Percentiles rank a stretch among this genome's conserved stretches.
Evolutionary conservation across 345 rosid genomes (phyloP).

Genomic region (Salix purpurea): DNA sequence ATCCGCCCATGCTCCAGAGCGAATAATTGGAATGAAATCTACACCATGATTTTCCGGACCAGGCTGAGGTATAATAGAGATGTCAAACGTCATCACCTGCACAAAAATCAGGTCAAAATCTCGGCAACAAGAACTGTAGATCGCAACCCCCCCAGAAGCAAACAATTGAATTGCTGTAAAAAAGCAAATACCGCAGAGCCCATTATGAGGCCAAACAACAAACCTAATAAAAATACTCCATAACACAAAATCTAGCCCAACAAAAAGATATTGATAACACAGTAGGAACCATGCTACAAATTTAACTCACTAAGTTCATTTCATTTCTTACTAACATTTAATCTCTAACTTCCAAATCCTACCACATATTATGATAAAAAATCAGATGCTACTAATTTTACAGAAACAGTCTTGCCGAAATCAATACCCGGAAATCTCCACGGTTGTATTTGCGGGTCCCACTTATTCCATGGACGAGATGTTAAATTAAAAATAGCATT

Average conservation of each 20-base stretch:
- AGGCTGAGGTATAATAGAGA: slow-evolving; percentile 38
- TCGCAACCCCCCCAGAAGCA: no score
- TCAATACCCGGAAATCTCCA: background rate
- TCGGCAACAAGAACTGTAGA: background rate
- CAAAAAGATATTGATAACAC: background rate
- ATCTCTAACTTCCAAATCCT: background rate
- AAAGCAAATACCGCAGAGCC: no score
- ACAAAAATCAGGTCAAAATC: slow-evolving; percentile 23
- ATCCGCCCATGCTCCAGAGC: slow-evolving; percentile 86
- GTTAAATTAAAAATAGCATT: no score
- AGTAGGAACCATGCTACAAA: background rate
- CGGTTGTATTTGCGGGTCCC: no score
- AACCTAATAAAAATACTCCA: background rate
- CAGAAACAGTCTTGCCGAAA: background rate
- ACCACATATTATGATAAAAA: background rate
- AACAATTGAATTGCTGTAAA: no score
- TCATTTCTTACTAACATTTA: background rate
- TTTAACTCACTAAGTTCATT: background rate
- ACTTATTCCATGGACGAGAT: no score
- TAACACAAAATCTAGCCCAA: background rate
- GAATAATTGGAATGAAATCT: slow-evolving; percentile 55
- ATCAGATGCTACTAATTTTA: background rate
- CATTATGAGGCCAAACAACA: no score
- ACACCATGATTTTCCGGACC: slow-evolving; percentile 29
- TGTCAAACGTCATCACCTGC: slow-evolving; percentile 55